Evolutionary conservation across 2,329 filamentous ascomycete genomes (phyloP).

Genomic region (Monosporascus sp.): DNA sequence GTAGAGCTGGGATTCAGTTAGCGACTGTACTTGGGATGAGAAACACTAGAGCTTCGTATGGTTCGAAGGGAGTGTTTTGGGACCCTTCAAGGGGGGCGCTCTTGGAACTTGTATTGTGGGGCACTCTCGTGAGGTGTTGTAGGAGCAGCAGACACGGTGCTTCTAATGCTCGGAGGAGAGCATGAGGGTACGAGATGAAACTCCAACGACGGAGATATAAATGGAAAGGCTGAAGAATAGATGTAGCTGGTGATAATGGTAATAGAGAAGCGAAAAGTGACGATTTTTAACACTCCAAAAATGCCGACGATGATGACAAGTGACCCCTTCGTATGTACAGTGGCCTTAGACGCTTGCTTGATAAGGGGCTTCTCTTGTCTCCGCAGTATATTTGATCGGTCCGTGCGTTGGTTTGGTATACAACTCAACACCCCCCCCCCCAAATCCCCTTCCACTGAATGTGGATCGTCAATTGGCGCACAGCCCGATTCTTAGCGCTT

Average conservation of each 20-base stretch:
- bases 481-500: too few relatives aligned
- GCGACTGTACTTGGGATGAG: neutral
- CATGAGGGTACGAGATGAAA: neutral
- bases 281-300: neutral
- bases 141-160: too few relatives aligned
- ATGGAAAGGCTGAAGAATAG: neutral
- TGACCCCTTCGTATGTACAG: too few relatives aligned
- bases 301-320: neutral
- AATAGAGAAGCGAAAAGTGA: neutral
- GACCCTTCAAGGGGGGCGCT: neutral
- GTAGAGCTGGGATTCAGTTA: slow-evolving; percentile 6
- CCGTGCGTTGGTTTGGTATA: too few relatives aligned
- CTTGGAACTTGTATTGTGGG: neutral
- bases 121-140: neutral
- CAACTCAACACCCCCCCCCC: too few relatives aligned
- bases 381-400: too few relatives aligned
- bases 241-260: neutral
- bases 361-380: too few relatives aligned
- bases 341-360: too few relatives aligned
- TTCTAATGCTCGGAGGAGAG: neutral
- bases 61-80: neutral
- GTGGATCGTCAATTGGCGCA: too few relatives aligned
- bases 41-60: neutral
- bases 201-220: too few relatives aligned
- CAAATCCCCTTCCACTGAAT: too few relatives aligned